Conservation (phyloP, 805 yeast species). For the Ogataea nonfermentans region DNA sequence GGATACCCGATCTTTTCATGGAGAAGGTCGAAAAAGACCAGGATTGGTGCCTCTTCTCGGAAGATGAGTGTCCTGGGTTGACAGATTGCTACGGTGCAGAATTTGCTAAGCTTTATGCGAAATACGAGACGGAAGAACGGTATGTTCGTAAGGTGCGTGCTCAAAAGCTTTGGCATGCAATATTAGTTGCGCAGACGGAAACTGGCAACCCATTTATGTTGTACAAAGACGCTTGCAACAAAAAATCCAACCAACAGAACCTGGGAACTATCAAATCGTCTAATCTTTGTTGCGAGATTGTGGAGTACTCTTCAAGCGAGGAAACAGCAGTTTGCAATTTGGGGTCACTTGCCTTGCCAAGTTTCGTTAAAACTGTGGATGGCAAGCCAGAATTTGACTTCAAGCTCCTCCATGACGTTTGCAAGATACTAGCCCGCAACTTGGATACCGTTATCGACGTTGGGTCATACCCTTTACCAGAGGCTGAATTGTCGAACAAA, state of each 20-base stretch:
- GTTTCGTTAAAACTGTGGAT: constrained; percentile 51
- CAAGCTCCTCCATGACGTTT: constrained; percentile 66
- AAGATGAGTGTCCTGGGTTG: constrained; percentile 84
- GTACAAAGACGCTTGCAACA: constrained; percentile 89
- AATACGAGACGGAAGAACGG: constrained; percentile 69
- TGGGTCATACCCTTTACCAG: constrained; percentile 78
- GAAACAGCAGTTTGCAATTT: constrained; percentile 96
- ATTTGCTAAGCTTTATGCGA: constrained; percentile 66
- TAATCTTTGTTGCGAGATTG: constrained; percentile 90
- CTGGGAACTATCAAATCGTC: constrained; percentile 91
- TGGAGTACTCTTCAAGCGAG: constrained; percentile 87
- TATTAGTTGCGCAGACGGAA: constrained; percentile 89
- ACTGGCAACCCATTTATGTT: constrained; percentile 96
- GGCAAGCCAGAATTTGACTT: constrained; percentile 62
- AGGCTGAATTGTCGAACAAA: constrained; percentile 72
- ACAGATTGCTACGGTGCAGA: constrained; percentile 82
- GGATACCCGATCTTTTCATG: constrained; percentile 97
- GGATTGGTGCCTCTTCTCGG: constrained; percentile 89
- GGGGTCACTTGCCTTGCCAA: constrained; percentile 87
- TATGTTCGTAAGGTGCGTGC: constrained; percentile 71
- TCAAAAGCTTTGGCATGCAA: constrained; percentile 87
- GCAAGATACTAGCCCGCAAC: constrained; percentile 76
- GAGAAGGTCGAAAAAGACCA: constrained; percentile 73
- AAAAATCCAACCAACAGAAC: constrained; percentile 86
- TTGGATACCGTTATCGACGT: constrained; percentile 82